Evolutionary conservation across 2,329 filamentous ascomycete species (phyloP).

Genomic region (Trichophyton verrucosum): DNA sequence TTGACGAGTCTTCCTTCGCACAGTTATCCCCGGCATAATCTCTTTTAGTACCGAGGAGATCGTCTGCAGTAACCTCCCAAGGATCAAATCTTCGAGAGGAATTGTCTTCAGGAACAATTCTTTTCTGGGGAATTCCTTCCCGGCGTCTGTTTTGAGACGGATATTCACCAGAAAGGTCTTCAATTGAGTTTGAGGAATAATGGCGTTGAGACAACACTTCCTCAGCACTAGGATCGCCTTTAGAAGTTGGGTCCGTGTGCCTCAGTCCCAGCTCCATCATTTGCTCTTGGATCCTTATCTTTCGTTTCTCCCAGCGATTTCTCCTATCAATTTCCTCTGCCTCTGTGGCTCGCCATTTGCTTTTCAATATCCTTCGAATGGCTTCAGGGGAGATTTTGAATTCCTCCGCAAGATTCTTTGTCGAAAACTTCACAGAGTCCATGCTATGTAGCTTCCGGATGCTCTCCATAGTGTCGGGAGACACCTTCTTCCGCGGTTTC

Average conservation of each 20-base stretch:
- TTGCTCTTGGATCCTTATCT: constrained; percentile 35
- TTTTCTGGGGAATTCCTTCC: background rate
- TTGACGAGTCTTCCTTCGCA: background rate
- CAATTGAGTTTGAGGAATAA: background rate
- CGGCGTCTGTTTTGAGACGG: background rate
- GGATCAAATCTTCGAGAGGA: background rate
- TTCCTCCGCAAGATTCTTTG: constrained; percentile 55
- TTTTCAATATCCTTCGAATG: constrained; percentile 69
- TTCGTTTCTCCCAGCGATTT: constrained; percentile 34
- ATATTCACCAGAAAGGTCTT: background rate
- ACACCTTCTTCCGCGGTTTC: constrained; percentile 73
- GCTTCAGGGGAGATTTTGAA: constrained; percentile 83
- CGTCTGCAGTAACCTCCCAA: background rate
- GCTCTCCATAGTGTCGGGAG: constrained; percentile 81
- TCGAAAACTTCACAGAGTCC: constrained; percentile 66
- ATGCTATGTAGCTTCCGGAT: constrained; percentile 71
- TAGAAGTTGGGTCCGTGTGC: constrained; percentile 15
- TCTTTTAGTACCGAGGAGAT: background rate
- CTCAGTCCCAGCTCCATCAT: constrained; percentile 41
- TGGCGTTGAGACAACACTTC: background rate
- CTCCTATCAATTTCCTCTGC: constrained; percentile 29
- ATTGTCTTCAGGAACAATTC: background rate
- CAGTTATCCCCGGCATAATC: too few species aligned
- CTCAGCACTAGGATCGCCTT: background rate
- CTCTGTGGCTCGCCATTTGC: constrained; percentile 35